Evolutionary conservation across 305 asterid genomes (phyloP), one percentile per base, ranked within the genome.

Genomic region (Petunia hybrid): DNA sequence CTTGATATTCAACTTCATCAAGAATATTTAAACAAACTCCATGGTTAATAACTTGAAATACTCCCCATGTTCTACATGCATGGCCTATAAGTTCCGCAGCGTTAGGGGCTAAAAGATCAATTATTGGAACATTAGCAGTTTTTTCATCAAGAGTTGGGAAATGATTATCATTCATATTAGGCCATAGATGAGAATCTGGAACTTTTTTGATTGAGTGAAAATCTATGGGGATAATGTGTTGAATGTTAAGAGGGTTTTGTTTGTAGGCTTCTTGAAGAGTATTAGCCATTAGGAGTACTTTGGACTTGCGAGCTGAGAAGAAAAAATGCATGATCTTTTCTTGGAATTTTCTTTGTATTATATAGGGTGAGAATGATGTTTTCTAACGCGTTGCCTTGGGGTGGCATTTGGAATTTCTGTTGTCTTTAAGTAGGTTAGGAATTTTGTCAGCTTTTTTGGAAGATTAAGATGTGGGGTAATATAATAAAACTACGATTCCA

Each of bases 141-240:
- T 41, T 14, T 14, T 81, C 74, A n/a, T 45, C 81, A 6, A 5
- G 45, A 68, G 36, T 2, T 60, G 35, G 82, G 9, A 7, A 75
- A 63, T 76, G 79, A 12, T 51, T 83, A 63, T 76, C 80, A 12
- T 51, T 83, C 42, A 60, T 8, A 31, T 76, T 66, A 13, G 88
- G 76, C 97, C 97, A 94, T 2, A 22, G 48, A 64, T 93, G 97
- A 5, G 98, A 87, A 16, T 92, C 93, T 2, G 97, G 99, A 38
- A 95, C 80, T 5, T 67, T 67, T 1, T 57, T 60, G 53, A 87
- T 14, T 1, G 94, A 84, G 48, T 83, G 82, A 83, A 93, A 95
- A 83, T 95, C 97, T 41, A 93, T 88, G 4, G 99, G 98, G 83
- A 90, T 78, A 16, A 91, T 90, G 85, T 91, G 89, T 53, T 87